Evolutionary conservation across 108 stramenopile species (phyloP).

Genomic region (Poteriospumella lacustris): DNA sequence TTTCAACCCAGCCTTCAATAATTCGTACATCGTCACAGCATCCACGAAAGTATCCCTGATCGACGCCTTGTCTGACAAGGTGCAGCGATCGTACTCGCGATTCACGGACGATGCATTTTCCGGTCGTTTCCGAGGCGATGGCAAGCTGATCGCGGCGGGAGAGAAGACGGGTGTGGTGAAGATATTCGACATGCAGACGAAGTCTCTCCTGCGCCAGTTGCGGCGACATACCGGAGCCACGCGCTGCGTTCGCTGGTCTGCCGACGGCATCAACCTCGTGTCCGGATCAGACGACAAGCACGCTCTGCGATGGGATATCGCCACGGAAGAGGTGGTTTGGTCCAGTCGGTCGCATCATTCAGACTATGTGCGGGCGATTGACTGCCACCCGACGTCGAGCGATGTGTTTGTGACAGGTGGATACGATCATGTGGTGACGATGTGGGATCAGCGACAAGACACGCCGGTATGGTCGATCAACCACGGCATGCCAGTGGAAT

Average conservation of each 20-base stretch:
- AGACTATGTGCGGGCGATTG: slow-evolving; percentile 31
- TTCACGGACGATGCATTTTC: slow-evolving; percentile 40
- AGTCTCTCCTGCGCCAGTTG: slow-evolving; percentile 30
- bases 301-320: slow-evolving; percentile 28
- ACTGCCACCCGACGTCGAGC: neutral
- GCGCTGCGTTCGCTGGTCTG: slow-evolving; percentile 39
- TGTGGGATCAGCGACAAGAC: slow-evolving; percentile 35
- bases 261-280: slow-evolving; percentile 35
- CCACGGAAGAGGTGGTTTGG: slow-evolving; percentile 28
- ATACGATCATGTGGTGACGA: slow-evolving; percentile 39
- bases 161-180: slow-evolving; percentile 40
- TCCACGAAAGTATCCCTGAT: slow-evolving; percentile 37
- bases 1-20: slow-evolving; percentile 34
- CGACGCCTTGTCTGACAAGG: slow-evolving; percentile 27
- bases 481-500: slow-evolving; percentile 32
- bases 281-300: slow-evolving; percentile 44
- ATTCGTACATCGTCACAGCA: slow-evolving; percentile 39
- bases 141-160: slow-evolving; percentile 38
- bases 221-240: slow-evolving; percentile 30
- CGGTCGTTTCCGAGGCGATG: slow-evolving; percentile 36
- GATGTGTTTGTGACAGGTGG: slow-evolving; percentile 34
- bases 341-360: neutral
- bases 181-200: slow-evolving; percentile 34
- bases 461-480: neutral
- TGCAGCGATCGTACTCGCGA: slow-evolving; percentile 32